Conservation (phyloP, 352 stramenopile genomes). For the Phytophthora aleatoria region DNA sequence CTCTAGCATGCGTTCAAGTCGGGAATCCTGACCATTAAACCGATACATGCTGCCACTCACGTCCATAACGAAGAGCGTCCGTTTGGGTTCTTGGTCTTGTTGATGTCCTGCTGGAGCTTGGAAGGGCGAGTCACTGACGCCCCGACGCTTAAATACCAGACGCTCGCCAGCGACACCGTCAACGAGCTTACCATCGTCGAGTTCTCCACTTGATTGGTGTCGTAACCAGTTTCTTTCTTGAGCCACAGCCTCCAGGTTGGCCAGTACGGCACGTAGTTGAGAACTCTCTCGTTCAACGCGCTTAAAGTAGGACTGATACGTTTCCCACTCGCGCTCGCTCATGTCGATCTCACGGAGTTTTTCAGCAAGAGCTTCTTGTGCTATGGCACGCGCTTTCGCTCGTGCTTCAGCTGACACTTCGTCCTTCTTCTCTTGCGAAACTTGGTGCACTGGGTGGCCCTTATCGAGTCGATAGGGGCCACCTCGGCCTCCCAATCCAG, state of each 20-base stretch:
- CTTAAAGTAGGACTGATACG: slow-evolving; percentile 78
- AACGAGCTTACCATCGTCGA: slow-evolving; percentile 96
- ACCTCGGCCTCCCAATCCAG: slow-evolving; percentile 91
- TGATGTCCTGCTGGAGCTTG: slow-evolving; percentile 30
- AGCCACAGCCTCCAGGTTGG: slow-evolving; percentile 81
- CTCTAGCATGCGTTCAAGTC: slow-evolving; percentile 93
- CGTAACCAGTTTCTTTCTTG: slow-evolving; percentile 94
- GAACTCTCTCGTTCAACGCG: slow-evolving; percentile 78
- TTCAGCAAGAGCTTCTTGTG: slow-evolving; percentile 70
- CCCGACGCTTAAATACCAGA: slow-evolving; percentile 93
- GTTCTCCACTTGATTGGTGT: slow-evolving; percentile 92
- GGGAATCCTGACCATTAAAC: slow-evolving; percentile 94
- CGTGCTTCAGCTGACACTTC: slow-evolving; percentile 89
- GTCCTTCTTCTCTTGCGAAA: slow-evolving; percentile 93
- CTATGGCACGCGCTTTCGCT: slow-evolving; percentile 69
- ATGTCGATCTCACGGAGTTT: slow-evolving; percentile 86
- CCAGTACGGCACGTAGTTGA: slow-evolving; percentile 80
- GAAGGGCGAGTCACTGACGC: slow-evolving; percentile 67
- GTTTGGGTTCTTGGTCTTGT: slow-evolving; percentile 60
- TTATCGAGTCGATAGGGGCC: slow-evolving; percentile 95
- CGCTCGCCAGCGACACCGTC: slow-evolving; percentile 92
- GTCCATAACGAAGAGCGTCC: slow-evolving; percentile 94
- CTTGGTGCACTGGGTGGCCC: slow-evolving; percentile 93
- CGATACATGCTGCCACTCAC: slow-evolving; percentile 92
- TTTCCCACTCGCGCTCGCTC: slow-evolving; percentile 79